Base-by-base conservation (phyloP, 78 protist genomes). In the Chrysochromulina parva region DNA sequence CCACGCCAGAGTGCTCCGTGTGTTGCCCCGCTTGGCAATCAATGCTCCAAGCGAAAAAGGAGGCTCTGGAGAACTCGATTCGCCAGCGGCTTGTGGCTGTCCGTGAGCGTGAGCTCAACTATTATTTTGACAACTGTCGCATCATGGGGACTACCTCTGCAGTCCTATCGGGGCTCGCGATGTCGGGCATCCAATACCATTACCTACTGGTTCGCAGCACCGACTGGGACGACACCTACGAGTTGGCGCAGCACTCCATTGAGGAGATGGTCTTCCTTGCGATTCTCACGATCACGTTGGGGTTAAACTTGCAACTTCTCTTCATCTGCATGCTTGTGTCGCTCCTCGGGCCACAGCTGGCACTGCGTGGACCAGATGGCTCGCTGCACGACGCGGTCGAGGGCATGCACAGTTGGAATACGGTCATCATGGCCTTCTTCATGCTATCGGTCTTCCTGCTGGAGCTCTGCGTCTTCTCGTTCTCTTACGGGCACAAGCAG, bases 321-420 rank as follows among this genome's bases (percentile, higher is more conserved):
- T 17, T 69, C 54, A 38, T 74, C 84, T 55, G 57, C 28, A 50
- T 50, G 84, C 58, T 48, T 11, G 54, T 48, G 14, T 22, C 84
- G 53, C 47, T 74, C 57, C 84, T 74, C 84, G 84, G 84, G 24
- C 84, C 84, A 3, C 4, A 14, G 38, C 84, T 74, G 11, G 84
- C 84, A 57, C 84, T 74, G 57, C 53, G 84, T 5, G 84, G 84
- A 19, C 84, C 84, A 38, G 84, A 74, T n/a, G 84, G 84, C 53
- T 4, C 58, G 19, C 9, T 74, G 57, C 57, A 6, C 55, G 57
- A 69, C 50, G 78, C 78, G 50, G 78, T 69, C 13, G 26, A 3
- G 53, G 78, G 78, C 24, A 69, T 69, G 78, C 62, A 58, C 24
- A 7, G 13, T 7, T 58, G 62, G 62, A 58, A 58, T 13, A 14